phyloP scores from a whole-genome alignment of 2,329 filamentous ascomycete genomes.

The Fusarium gaditjirri region DNA sequence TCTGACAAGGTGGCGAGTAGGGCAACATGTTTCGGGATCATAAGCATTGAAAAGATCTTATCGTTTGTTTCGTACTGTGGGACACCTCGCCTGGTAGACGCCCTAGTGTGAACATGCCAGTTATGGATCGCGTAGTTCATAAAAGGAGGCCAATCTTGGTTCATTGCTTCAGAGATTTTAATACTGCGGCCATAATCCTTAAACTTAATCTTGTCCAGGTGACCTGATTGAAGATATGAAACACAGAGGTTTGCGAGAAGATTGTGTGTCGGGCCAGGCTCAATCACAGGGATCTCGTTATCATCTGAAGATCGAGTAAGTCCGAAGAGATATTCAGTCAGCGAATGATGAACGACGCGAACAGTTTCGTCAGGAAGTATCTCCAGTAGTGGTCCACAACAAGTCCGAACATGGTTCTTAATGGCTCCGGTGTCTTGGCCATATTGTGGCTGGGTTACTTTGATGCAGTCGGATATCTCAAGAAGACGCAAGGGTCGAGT shows the following conservation, averaged over 20 bases:
- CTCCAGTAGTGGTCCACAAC: conserved; percentile 22
- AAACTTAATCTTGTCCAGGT: not conserved
- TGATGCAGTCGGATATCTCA: conserved; percentile 29
- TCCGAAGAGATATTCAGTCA: conserved; percentile 32
- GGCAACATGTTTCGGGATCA: not conserved
- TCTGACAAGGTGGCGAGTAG: not conserved
- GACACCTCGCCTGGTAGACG: accelerated
- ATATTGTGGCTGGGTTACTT: not conserved
- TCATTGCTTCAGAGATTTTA: not conserved
- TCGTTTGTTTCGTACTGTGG: not conserved
- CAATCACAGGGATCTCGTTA: not conserved
- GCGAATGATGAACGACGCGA: conserved; percentile 29
- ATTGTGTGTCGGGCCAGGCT: conserved; percentile 9
- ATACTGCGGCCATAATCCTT: too few relatives aligned
- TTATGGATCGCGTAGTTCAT: not conserved
- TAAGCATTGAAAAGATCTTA: not conserved
- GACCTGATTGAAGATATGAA: conserved; percentile 10
- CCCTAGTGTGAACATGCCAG: not conserved
- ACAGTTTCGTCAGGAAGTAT: conserved; percentile 32
- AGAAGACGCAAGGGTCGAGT: conserved; percentile 25
- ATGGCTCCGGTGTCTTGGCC: not conserved
- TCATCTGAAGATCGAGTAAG: not conserved
- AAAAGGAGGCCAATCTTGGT: not conserved
- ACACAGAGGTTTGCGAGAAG: conserved; percentile 16
- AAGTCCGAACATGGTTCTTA: conserved; percentile 14